Percentiles rank a stretch among this genome's conserved stretches.
Conservation (phyloP, 2,329 filamentous ascomycete genomes). For the Alternaria sp. region DNA sequence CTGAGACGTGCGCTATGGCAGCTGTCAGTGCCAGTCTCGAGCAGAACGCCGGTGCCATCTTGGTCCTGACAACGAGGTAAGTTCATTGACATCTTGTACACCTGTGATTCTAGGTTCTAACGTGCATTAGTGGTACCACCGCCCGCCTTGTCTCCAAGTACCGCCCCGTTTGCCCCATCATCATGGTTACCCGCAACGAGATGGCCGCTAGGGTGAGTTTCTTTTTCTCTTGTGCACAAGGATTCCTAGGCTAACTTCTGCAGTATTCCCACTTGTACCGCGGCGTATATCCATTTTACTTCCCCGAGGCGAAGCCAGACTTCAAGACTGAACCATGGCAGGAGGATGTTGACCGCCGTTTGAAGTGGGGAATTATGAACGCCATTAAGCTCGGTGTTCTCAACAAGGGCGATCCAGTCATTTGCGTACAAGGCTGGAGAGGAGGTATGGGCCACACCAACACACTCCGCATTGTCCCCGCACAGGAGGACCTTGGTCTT, state of each 20-base stretch:
- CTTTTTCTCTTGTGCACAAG: neutral
- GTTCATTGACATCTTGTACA: constrained; percentile 23
- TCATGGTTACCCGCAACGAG: constrained; percentile 94
- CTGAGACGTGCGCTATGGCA: constrained; percentile 96
- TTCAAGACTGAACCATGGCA: constrained; percentile 95
- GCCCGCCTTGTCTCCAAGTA: constrained; percentile 98
- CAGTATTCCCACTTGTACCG: constrained; percentile 93
- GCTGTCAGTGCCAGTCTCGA: constrained; percentile 95
- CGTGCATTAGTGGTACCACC: constrained; percentile 74
- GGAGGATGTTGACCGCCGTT: constrained; percentile 95
- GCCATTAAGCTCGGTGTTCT: constrained; percentile 84
- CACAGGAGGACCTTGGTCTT: constrained; percentile 59
- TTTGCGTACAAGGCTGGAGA: constrained; percentile 91
- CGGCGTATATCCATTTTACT: constrained; percentile 97
- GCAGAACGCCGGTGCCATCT: constrained; percentile 93
- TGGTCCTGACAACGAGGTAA: constrained; percentile 90
- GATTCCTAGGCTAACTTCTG: constrained; percentile 22
- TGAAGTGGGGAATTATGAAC: constrained; percentile 94
- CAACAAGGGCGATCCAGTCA: constrained; percentile 74
- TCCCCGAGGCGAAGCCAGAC: constrained; percentile 92
- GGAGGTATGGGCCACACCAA: constrained; percentile 93
- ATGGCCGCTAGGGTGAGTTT: constrained; percentile 73
- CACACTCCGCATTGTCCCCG: constrained; percentile 67
- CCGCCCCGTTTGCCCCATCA: constrained; percentile 97
- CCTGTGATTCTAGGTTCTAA: constrained; percentile 29